phyloP scores from a whole-genome alignment of 2,329 filamentous ascomycete species.

The Thielaviopsis euricoi region DNA sequence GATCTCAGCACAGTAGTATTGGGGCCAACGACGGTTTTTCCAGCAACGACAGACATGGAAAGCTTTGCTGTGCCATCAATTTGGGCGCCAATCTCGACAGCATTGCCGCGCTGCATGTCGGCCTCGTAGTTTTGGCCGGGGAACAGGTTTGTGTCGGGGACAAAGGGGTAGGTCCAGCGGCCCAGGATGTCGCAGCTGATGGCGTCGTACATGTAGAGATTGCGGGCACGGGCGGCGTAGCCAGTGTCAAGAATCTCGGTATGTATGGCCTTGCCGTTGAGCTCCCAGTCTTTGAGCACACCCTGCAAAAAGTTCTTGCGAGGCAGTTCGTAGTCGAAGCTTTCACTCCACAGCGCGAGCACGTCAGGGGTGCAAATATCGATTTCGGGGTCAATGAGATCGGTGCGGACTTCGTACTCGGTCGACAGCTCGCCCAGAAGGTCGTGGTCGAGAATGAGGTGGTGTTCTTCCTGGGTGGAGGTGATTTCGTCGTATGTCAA shows the following conservation, averaged over 20 bases:
- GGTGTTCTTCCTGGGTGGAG: slow-evolving; percentile 46
- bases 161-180: slow-evolving; percentile 76
- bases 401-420: slow-evolving; percentile 69
- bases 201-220: slow-evolving; percentile 77
- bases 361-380: slow-evolving; percentile 97
- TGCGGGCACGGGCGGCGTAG: slow-evolving; percentile 75
- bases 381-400: slow-evolving; percentile 85
- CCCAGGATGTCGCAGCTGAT: slow-evolving; percentile 75
- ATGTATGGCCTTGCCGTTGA: slow-evolving; percentile 95
- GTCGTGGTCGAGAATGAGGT: slow-evolving; percentile 59
- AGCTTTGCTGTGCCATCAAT: slow-evolving; percentile 57
- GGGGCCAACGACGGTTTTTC: slow-evolving; percentile 58
- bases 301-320: slow-evolving; percentile 79
- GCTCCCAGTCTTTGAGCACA: slow-evolving; percentile 87
- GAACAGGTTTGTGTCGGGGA: slow-evolving; percentile 76
- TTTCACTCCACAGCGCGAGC: slow-evolving; percentile 87
- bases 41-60: slow-evolving; percentile 58
- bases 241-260: slow-evolving; percentile 68
- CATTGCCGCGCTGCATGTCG: slow-evolving; percentile 26
- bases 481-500: slow-evolving; percentile 89
- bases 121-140: slow-evolving; percentile 62
- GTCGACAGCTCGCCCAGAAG: slow-evolving; percentile 52
- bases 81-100: slow-evolving; percentile 52
- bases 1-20: slow-evolving; percentile 55
- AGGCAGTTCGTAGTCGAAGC: slow-evolving; percentile 88